A percentile compares a stretch with the other conserved stretches of the same genome.
phyloP scores from a whole-genome alignment of 495 filamentous ascomycete genomes.

The Aspergillus olivimuriae region DNA sequence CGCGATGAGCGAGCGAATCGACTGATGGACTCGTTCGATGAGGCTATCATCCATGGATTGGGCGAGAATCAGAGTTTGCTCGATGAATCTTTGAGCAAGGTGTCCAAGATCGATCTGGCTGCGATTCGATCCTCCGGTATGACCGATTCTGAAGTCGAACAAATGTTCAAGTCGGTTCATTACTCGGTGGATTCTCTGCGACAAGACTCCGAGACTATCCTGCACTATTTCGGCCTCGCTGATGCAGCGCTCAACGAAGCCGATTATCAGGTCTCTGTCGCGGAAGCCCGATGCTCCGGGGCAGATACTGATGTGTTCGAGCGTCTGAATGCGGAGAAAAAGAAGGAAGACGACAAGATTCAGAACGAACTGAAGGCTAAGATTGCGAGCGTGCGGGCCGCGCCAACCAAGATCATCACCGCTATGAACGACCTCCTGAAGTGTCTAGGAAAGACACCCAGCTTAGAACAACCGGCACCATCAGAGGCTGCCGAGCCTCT shows the following conservation, averaged over 20 bases:
- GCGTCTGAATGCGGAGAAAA: conserved; percentile 42
- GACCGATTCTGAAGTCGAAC: conserved; percentile 36
- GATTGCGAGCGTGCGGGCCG: conserved; percentile 41
- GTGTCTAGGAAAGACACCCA: conserved; percentile 24
- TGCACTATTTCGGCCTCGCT: conserved; percentile 41
- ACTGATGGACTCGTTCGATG: conserved; percentile 49
- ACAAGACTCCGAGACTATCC: conserved; percentile 43
- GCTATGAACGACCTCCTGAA: conserved; percentile 27
- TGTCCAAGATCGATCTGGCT: conserved; percentile 28
- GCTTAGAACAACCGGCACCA: conserved; percentile 10
- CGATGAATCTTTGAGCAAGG: conserved; percentile 40
- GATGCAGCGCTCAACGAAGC: conserved; percentile 46
- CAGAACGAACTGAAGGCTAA: conserved; percentile 40
- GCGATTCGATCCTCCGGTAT: conserved; percentile 26
- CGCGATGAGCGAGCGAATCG: conserved; percentile 45
- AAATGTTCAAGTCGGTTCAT: conserved; percentile 39
- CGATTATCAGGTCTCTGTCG: conserved; percentile 48
- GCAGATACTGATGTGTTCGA: conserved; percentile 38
- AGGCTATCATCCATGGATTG: conserved; percentile 45
- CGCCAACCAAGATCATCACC: conserved; percentile 27
- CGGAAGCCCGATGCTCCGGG: conserved; percentile 43
- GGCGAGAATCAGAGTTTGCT: conserved; percentile 48
- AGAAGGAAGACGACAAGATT: conserved; percentile 46
- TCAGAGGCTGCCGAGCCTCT: conserved; percentile 8
- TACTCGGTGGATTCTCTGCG: conserved; percentile 37